Evolutionary conservation across 2,329 filamentous ascomycete genomes (phyloP).

Genomic region (Paracamarosporium sp.): DNA sequence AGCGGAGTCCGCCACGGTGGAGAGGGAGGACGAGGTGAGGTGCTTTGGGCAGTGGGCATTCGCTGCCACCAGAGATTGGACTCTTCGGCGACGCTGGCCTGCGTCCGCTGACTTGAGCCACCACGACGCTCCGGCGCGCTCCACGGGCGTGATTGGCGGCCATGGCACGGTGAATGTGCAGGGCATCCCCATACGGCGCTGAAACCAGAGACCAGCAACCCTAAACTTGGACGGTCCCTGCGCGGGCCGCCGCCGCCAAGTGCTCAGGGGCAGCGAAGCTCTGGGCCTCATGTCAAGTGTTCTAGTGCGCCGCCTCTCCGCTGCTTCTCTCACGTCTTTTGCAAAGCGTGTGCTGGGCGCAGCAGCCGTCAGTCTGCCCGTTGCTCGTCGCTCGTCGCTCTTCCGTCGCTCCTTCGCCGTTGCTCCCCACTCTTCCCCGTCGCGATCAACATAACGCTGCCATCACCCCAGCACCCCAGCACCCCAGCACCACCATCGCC

Average conservation of each 20-base stretch:
- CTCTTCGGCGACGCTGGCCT: not conserved
- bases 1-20: constrained; percentile 1
- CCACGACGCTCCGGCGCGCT: not conserved
- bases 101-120: constrained; percentile 5
- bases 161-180: not conserved
- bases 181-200: not conserved
- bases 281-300: not conserved
- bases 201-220: not conserved
- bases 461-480: constrained; percentile 3
- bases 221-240: not conserved
- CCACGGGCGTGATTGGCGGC: not conserved
- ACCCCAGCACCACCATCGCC: constrained; percentile 3
- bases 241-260: constrained; percentile 5
- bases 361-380: not conserved
- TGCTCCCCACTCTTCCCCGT: constrained; percentile 19
- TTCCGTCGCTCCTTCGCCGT: constrained; percentile 41
- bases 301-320: not conserved
- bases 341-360: constrained; percentile 8
- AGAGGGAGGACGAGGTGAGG: too few relatives aligned
- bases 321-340: constrained; percentile 5
- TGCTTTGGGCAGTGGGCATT: constrained; percentile 4
- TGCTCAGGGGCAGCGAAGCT: constrained; percentile 1
- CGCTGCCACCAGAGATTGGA: constrained; percentile 1
- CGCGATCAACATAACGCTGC: constrained; percentile 8
- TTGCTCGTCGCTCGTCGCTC: constrained; percentile 4